Base-by-base conservation (phyloP, 768 basidiomycete genomes). In the Amanita molliuscula region DNA sequence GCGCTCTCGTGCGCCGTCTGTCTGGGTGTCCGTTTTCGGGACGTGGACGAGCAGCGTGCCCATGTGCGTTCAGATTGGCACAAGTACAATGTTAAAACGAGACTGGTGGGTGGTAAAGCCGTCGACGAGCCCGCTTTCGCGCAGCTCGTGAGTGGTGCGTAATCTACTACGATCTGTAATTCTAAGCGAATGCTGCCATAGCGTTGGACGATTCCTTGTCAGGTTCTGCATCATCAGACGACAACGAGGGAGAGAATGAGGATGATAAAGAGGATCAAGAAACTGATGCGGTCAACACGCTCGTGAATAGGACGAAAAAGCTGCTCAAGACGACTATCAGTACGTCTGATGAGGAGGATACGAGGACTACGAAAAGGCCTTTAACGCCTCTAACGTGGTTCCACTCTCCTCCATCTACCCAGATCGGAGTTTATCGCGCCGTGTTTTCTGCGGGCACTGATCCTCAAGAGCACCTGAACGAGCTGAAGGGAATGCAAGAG, bases 21-120 rank as follows among this genome's bases (percentile, higher is more conserved):
- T 57, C 71, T 80, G 13, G 85, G 81, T 5, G 74, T 77, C 2
- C 58, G 66, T 0, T 97, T 98, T 55, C 55, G 68, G 11, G 81
- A 84, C 51, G 76, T 98, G 6, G 79, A 86, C 29, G 87, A 86
- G 51, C 92, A 97, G 58, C 75, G 93, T 45, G 62, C 68, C 1
- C 95, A 97, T 65, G 96, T 88, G 64, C 81, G 82, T 56, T 89
- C 88, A 7, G 95, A 99, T 65, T 98, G 95, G 96, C 95, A 99
- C 74, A 78, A 93, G 51, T 98, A 96, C 69, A 98, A 98, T 63
- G 88, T 93, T 56, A 96, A 95, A 67, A 75, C 79, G 42, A 81
- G 81, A 50, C 67, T 92, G 42, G 68, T 73, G 44, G 83, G 83
- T 6, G 76, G 78, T 8, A 69, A 71, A 18, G 65, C 81, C 21